phyloP scores from a whole-genome alignment of 257 asterid genomes.

The Apocynum venetum region DNA sequence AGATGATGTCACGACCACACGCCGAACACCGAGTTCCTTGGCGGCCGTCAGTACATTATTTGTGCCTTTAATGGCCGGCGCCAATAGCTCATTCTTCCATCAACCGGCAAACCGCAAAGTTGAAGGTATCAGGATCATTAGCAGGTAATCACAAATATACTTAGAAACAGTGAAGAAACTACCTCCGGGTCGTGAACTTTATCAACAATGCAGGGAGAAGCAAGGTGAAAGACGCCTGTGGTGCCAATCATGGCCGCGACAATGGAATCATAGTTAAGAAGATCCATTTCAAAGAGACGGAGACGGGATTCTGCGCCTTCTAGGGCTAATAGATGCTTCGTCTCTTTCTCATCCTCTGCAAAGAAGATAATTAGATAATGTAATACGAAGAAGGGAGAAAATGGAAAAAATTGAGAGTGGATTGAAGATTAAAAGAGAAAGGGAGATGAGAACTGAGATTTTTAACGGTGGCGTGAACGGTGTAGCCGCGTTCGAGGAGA shows the following conservation, averaged over 20 bases:
- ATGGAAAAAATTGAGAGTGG: not conserved
- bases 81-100: constrained; percentile 55
- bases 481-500: constrained; percentile 83
- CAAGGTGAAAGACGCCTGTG: constrained; percentile 69
- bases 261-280: constrained; percentile 63
- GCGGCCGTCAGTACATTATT: constrained; percentile 86
- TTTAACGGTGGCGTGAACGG: constrained; percentile 84
- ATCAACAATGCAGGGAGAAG: constrained; percentile 66
- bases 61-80: constrained; percentile 85
- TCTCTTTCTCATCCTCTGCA: constrained; percentile 69
- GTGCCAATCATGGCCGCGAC: constrained; percentile 51
- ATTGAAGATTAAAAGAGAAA: not conserved
- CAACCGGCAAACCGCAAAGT: constrained; percentile 2
- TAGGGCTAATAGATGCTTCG: constrained; percentile 64
- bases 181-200: constrained; percentile 74
- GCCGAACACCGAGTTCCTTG: constrained; percentile 70
- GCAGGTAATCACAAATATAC: not conserved
- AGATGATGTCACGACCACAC: constrained; percentile 90
- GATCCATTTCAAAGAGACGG: constrained; percentile 62
- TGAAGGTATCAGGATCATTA: not conserved
- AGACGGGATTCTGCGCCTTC: constrained; percentile 72
- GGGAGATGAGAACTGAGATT: constrained; percentile 39
- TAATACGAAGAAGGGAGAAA: not conserved
- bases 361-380: not conserved
- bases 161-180: not conserved